Base-by-base conservation (phyloP, 768 basidiomycete species). In the Boletales sp. region DNA sequence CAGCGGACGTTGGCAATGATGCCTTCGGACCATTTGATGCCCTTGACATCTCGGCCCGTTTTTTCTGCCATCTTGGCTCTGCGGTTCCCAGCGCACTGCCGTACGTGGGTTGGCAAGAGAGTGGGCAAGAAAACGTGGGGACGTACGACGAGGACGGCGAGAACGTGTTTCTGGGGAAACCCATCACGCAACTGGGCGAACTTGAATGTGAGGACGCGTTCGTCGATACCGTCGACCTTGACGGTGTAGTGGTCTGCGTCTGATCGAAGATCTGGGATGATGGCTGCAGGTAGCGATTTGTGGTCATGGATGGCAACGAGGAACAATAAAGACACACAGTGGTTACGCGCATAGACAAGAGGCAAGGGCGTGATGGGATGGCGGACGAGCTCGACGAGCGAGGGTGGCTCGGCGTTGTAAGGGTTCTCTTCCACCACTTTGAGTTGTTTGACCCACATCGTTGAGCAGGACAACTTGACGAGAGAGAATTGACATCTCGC, bases 311-410 rank as follows among this genome's bases (percentile, higher is more conserved):
- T 34, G 32, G 32, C 32, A 34, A 21, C 21, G 4, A 21, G 21
- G 21, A 21, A 21, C 21, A 21, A 21, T 21, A 75, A 68, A 31
- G 81, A 81, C 49, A 75, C 75, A 40, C 86, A 81, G 57, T 89
- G 87, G 58, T 89, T 89, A 31, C 87, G 80, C 51, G 80, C 81
- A 58, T 86, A 90, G 10, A 83, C 72, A n/a, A 84, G 71, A 40
- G 77, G 76, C 45, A 78, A 75, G 1, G 86, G 86, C 0, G 87
- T 88, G 49, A 79, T 51, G 7, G 74, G 61, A 18, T 66, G 51
- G 42, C 49, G 59, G 29, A 55, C 38, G 58, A 82, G 82, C 56
- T 83, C 78, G 17, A 81, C 75, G 12, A 89, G 73, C 15, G 76
- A 73, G 32, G 32, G 32, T 1, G 87, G 82, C 54, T 90, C 87